phyloP scores from a whole-genome alignment of 1,284 basidiomycete genomes.

The Sphaerobolus stellatus region DNA sequence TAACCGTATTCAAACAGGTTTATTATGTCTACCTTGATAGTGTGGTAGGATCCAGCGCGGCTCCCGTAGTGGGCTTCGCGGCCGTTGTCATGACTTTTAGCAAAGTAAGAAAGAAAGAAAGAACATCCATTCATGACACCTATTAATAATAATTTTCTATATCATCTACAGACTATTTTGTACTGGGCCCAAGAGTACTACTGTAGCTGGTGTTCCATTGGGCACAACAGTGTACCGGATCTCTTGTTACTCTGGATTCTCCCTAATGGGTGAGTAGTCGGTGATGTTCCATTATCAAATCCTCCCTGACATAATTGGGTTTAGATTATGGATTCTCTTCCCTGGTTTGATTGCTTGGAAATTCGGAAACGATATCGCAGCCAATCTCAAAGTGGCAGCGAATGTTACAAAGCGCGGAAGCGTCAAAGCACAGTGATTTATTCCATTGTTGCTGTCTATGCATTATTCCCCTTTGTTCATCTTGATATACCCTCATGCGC shows the following conservation, averaged over 20 bases:
- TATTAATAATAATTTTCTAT: not conserved
- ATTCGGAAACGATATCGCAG: conserved; percentile 57
- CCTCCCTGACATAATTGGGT: not conserved
- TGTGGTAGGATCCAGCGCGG: conserved; percentile 52
- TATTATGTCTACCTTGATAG: conserved; percentile 76
- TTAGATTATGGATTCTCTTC: conserved; percentile 70
- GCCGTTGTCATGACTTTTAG: conserved; percentile 74
- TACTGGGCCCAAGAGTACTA: conserved; percentile 79
- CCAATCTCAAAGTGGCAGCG: conserved; percentile 1
- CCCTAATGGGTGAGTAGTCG: conserved; percentile 68
- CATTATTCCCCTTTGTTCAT: no score
- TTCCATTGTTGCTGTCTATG: not conserved
- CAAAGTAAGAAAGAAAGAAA: conserved; percentile 40
- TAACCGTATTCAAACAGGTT: conserved; percentile 30
- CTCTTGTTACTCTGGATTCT: conserved; percentile 68
- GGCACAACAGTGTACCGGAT: conserved; percentile 64
- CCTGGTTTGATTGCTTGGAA: conserved; percentile 57
- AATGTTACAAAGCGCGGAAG: conserved; percentile 1
- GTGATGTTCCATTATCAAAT: conserved; percentile 6
- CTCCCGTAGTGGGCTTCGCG: conserved; percentile 75
- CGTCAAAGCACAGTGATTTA: no score
- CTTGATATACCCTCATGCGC: no score
- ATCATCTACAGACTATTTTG: conserved; percentile 54
- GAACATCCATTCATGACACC: not conserved
- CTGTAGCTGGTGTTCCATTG: conserved; percentile 67